Conservation (phyloP, 1,139 yeast species). For the Protomyces pachydermus region DNA sequence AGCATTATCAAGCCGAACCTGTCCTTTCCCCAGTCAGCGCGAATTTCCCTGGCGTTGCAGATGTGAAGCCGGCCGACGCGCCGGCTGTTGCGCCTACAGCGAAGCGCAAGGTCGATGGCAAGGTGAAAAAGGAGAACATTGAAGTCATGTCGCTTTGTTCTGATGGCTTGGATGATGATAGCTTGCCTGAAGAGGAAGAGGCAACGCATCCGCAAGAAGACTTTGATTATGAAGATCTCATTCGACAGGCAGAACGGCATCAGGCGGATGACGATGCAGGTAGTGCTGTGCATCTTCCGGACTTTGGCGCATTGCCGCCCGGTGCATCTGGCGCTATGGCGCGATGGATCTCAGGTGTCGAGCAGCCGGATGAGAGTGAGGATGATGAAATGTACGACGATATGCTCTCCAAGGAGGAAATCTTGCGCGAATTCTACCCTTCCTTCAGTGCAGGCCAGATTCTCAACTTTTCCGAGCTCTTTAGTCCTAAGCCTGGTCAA, state of each 20-base stretch:
- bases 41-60: background rate
- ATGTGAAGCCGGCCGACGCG: background rate
- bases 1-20: conserved; percentile 7
- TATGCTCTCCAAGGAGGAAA: conserved; percentile 37
- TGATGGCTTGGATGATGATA: conserved; percentile 26
- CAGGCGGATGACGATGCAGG: conserved; percentile 28
- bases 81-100: background rate
- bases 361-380: conserved; percentile 35
- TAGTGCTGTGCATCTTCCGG: conserved; percentile 9
- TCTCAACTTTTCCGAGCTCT: conserved; percentile 61
- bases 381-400: conserved; percentile 40
- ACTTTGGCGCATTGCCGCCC: conserved; percentile 21
- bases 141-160: conserved; percentile 10
- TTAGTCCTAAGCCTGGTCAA: conserved; percentile 57
- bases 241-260: conserved; percentile 33
- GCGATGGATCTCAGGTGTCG: conserved; percentile 35
- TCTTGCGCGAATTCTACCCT: conserved; percentile 51
- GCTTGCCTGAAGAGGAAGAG: conserved; percentile 45
- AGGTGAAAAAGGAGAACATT: background rate
- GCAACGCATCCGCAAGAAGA: conserved; percentile 31
- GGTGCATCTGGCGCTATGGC: conserved; percentile 33
- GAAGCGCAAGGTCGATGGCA: background rate
- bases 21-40: background rate
- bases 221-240: conserved; percentile 36
- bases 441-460: conserved; percentile 54